These are phyloP conservation scores for Phytopythium litorale DNA, from an alignment of 352 stramenopile genomes.

Conservation along the genomic window DNA sequence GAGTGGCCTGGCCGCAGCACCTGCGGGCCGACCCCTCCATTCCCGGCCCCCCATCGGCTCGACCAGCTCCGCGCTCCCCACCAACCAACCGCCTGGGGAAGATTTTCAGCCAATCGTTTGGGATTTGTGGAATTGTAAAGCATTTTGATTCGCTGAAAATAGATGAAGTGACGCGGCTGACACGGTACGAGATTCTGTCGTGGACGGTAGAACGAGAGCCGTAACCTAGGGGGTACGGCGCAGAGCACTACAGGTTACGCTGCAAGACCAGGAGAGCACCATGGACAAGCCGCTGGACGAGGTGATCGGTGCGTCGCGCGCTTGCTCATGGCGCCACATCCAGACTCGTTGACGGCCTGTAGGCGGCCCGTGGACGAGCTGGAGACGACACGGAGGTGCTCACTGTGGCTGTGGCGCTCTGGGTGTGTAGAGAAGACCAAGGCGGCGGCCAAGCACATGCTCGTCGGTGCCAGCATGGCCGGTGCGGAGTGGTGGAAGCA, in stretches of 20 bases:
- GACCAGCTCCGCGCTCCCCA: conserved; percentile 2
- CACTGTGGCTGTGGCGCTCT: neutral
- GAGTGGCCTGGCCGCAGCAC: conserved; percentile 34
- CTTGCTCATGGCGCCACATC: neutral
- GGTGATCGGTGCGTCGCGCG: neutral
- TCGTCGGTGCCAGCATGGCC: conserved; percentile 50
- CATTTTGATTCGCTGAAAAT: too few relatives aligned
- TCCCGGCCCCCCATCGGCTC: neutral
- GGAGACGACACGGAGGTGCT: neutral
- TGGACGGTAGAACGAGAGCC: conserved; percentile 10
- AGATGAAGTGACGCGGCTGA: too few relatives aligned
- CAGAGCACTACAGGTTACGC: neutral
- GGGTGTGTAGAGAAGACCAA: conserved; percentile 53
- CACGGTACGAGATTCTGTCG: neutral
- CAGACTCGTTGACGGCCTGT: too few relatives aligned
- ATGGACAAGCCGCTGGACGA: conserved; percentile 6
- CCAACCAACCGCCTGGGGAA: conserved; percentile 7
- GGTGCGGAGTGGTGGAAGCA: conserved; percentile 11
- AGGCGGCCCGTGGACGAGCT: neutral
- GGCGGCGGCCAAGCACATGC: conserved; percentile 61
- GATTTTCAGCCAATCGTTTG: conserved; percentile 10
- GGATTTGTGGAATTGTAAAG: neutral
- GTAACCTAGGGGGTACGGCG: neutral
- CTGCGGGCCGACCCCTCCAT: neutral
- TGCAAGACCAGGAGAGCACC: too few relatives aligned